These are phyloP conservation scores for Nepenthes mirabilis DNA, from an alignment of 148 eudicot genomes.

Conservation along the genomic window DNA sequence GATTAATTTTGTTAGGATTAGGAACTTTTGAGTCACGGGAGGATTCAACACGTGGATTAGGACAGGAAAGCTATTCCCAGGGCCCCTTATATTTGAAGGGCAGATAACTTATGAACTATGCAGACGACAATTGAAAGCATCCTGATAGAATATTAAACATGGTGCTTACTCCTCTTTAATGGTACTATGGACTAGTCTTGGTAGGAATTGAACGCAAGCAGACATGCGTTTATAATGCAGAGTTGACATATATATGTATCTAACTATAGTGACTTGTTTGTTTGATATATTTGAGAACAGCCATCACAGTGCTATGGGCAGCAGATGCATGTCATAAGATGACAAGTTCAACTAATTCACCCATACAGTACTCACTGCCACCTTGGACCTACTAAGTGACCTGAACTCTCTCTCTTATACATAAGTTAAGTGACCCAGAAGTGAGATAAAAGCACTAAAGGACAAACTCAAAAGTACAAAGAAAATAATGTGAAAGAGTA, in stretches of 20 bases:
- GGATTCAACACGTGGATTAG: slow-evolving; percentile 82
- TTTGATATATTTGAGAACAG: slow-evolving; percentile 23
- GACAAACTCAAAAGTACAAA: too few species aligned
- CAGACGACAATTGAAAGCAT: not conserved
- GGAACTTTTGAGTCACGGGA: slow-evolving; percentile 79
- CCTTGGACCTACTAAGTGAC: slow-evolving; percentile 39
- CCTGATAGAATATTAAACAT: too few species aligned
- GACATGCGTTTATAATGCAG: not conserved
- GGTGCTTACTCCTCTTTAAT: too few species aligned
- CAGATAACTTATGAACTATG: slow-evolving; percentile 37
- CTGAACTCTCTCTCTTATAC: not conserved
- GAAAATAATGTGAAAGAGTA: too few species aligned
- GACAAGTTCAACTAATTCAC: slow-evolving; percentile 79
- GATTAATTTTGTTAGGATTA: slow-evolving; percentile 75
- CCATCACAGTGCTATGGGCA: slow-evolving; percentile 92
- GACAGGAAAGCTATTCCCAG: slow-evolving; percentile 93
- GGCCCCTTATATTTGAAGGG: slow-evolving; percentile 94
- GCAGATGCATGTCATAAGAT: slow-evolving; percentile 98
- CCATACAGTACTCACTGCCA: slow-evolving; percentile 64
- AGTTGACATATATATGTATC: not conserved
- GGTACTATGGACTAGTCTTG: too few species aligned
- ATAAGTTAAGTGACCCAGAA: too few species aligned
- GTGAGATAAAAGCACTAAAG: too few species aligned
- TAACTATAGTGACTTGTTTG: not conserved
- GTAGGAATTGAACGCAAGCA: not conserved